Percentiles rank a stretch among this genome's conserved stretches.
These are phyloP conservation scores for Starmera stellimalicola DNA, from an alignment of 1,139 yeast species.

Conservation along the genomic window DNA sequence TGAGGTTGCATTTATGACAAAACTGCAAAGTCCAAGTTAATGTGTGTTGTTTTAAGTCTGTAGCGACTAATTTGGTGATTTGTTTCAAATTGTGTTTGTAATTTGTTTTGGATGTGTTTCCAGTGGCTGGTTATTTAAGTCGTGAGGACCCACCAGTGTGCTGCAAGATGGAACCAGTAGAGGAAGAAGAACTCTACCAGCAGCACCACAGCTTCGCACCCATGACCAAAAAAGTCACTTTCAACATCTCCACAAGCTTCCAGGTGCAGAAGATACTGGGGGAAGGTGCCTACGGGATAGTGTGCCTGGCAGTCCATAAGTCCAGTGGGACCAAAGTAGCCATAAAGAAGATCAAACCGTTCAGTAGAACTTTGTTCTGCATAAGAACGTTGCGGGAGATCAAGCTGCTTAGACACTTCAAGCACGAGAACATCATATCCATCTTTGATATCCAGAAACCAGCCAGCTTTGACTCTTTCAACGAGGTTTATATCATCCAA, in stretches of 20 bases:
- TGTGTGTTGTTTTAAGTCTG: too few species aligned
- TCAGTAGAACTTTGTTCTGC: conserved; percentile 77
- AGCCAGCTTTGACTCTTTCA: conserved; percentile 51
- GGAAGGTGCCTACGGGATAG: conserved; percentile 97
- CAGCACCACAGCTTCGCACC: too few species aligned
- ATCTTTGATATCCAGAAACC: conserved; percentile 85
- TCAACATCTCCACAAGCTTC: conserved; percentile 83
- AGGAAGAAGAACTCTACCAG: background rate
- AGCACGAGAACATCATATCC: conserved; percentile 87
- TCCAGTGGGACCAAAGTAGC: conserved; percentile 76
- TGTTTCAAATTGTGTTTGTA: too few species aligned
- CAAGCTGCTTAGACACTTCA: conserved; percentile 80
- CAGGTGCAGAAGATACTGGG: conserved; percentile 81
- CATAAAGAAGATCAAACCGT: conserved; percentile 86
- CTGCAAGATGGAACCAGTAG: too few species aligned
- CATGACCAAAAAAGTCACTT: conserved; percentile 46
- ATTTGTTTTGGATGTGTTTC: too few species aligned
- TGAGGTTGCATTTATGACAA: too few species aligned
- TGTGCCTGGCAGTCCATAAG: conserved; percentile 79
- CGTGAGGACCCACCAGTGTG: too few species aligned
- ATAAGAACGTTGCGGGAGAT: conserved; percentile 85
- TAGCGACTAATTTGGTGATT: too few species aligned
- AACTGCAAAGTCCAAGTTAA: too few species aligned
- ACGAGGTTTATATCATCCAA: conserved; percentile 62
- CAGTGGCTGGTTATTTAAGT: too few species aligned